These are phyloP conservation scores for Penicillium sp. DNA, from an alignment of 2,329 filamentous ascomycete genomes.

Conservation along the genomic window DNA sequence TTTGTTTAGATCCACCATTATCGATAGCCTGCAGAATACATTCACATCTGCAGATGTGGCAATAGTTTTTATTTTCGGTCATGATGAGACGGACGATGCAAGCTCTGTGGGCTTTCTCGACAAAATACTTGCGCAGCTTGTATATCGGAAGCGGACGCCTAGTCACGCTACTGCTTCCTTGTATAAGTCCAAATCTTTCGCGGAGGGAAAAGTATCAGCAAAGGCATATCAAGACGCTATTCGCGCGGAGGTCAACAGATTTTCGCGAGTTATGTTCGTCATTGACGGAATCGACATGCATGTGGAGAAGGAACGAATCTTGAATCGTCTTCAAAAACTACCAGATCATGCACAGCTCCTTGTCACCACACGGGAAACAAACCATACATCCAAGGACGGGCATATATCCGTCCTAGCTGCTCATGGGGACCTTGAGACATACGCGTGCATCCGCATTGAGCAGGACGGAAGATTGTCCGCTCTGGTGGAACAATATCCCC, in stretches of 20 bases:
- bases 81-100: constrained; percentile 25
- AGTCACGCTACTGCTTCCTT: constrained; percentile 25
- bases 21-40: constrained; percentile 29
- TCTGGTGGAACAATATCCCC: neutral
- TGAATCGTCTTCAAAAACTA: constrained; percentile 33
- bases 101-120: constrained; percentile 24
- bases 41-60: constrained; percentile 34
- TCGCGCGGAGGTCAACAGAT: constrained; percentile 32
- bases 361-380: constrained; percentile 30
- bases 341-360: constrained; percentile 34
- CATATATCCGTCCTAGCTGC: neutral
- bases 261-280: constrained; percentile 31
- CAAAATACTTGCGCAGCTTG: constrained; percentile 33
- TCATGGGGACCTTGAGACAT: constrained; percentile 4
- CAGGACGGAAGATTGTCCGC: neutral
- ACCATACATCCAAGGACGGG: neutral
- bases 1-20: constrained; percentile 29
- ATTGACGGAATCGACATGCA: constrained; percentile 34
- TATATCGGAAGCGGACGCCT: constrained; percentile 29
- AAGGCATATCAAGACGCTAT: constrained; percentile 36
- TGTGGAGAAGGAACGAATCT: constrained; percentile 32
- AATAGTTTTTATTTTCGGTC: constrained; percentile 30
- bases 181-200: constrained; percentile 26
- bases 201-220: constrained; percentile 24
- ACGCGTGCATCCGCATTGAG: constrained; percentile 1